Evolutionary conservation across 495 filamentous ascomycete species (phyloP).

Genomic region (Margaritispora aquatica): DNA sequence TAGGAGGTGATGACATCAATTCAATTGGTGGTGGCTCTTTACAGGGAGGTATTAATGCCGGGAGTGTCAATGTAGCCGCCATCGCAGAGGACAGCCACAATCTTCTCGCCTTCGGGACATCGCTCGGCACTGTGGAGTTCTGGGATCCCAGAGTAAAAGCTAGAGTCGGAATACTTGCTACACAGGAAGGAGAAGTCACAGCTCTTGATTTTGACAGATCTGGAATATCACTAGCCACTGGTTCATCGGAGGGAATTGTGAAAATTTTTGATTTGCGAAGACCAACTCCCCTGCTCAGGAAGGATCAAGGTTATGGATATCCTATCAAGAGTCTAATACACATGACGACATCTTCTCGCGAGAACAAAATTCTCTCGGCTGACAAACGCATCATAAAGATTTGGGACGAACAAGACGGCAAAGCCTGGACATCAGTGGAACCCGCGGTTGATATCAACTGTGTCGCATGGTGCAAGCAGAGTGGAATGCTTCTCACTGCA

Average conservation of each 20-base stretch:
- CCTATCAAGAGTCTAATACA: slow-evolving; percentile 87
- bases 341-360: slow-evolving; percentile 68
- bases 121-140: slow-evolving; percentile 89
- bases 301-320: slow-evolving; percentile 95
- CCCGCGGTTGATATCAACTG: slow-evolving; percentile 90
- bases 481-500: slow-evolving; percentile 88
- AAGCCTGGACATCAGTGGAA: slow-evolving; percentile 91
- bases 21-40: slow-evolving; percentile 59
- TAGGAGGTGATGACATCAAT: slow-evolving; percentile 70
- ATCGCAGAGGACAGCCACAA: slow-evolving; percentile 90
- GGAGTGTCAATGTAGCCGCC: slow-evolving; percentile 82
- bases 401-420: slow-evolving; percentile 76
- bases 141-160: slow-evolving; percentile 85
- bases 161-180: slow-evolving; percentile 68
- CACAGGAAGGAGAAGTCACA: slow-evolving; percentile 68
- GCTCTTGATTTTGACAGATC: slow-evolving; percentile 80
- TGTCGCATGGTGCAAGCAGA: slow-evolving; percentile 81
- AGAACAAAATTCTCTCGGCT: slow-evolving; percentile 83
- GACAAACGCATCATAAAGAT: slow-evolving; percentile 98
- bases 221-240: slow-evolving; percentile 82
- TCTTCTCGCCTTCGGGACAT: slow-evolving; percentile 91
- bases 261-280: slow-evolving; percentile 91
- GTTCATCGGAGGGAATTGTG: slow-evolving; percentile 81
- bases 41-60: slow-evolving; percentile 76
- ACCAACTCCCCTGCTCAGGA: slow-evolving; percentile 74